phyloP scores from a whole-genome alignment of 2,329 filamentous ascomycete species.

The Alternaria consortialis region DNA sequence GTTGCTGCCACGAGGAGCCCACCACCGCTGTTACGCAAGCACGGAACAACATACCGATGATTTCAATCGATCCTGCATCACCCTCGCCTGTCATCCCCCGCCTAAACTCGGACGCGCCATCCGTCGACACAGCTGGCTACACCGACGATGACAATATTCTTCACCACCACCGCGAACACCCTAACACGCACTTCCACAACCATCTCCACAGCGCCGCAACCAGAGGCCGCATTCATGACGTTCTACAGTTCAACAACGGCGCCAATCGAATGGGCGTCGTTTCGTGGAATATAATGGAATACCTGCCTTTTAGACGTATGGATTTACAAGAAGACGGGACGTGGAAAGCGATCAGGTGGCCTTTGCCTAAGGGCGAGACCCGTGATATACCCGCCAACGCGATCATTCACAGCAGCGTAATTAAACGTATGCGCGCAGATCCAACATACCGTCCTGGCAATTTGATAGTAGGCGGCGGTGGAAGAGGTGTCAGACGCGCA shows the following conservation, averaged over 20 bases:
- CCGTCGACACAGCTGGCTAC: slow-evolving; percentile 8
- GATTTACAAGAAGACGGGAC: slow-evolving; percentile 75
- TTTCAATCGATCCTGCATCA: slow-evolving; percentile 45
- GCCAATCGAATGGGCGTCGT: slow-evolving; percentile 65
- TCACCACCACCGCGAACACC: slow-evolving; percentile 28
- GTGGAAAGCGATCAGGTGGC: slow-evolving; percentile 84
- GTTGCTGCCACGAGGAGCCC: slow-evolving; percentile 63
- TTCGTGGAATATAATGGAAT: slow-evolving; percentile 82
- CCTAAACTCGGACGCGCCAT: background rate
- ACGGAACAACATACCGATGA: slow-evolving; percentile 36
- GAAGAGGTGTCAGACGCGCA: slow-evolving; percentile 71
- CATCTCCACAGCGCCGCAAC: slow-evolving; percentile 67
- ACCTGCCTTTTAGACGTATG: slow-evolving; percentile 82
- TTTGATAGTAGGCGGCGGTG: slow-evolving; percentile 80
- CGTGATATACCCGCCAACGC: slow-evolving; percentile 77
- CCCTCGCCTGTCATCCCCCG: slow-evolving; percentile 17
- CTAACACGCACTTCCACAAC: slow-evolving; percentile 60
- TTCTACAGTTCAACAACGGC: slow-evolving; percentile 70
- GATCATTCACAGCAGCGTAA: slow-evolving; percentile 76
- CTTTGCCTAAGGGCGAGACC: slow-evolving; percentile 78
- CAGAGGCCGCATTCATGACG: slow-evolving; percentile 72
- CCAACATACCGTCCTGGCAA: slow-evolving; percentile 77
- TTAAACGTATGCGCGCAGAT: slow-evolving; percentile 73
- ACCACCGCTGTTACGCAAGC: background rate
- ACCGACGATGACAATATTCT: slow-evolving; percentile 30